Evolutionary conservation across 352 stramenopile genomes (phyloP), one percentile per base, ranked within the genome.

Genomic region (Globisporangium takayamanum): DNA sequence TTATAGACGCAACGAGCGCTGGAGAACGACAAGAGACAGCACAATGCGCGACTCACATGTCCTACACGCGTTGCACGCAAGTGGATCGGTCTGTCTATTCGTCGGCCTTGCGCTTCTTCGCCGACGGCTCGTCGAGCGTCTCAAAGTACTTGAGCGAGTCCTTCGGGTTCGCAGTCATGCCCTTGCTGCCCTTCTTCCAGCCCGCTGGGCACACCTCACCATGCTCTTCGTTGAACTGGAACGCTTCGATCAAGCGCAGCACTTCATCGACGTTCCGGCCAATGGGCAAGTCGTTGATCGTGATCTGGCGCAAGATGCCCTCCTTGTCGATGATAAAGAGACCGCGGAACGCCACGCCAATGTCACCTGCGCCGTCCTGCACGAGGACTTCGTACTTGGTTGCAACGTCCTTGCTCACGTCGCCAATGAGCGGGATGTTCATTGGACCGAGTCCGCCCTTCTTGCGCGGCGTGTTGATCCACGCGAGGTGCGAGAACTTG

Each of bases 311-410:
- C 47, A 95, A 58, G 10, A 88, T 70, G 39, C 87, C 89, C 62
- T 96, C 69, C 45, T 72, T 74, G 64, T 96, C 84, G 62, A 97
- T 97, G 66, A 97, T 96, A 59, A 97, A 97, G 20, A 96, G 72
- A 1, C 87, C 91, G 26, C 88, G 81, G 54, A 96, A 86, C 44
- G 90, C 73, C 28, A 92, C 84, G 49, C 89, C 89, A 10, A 67
- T 74, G 47, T 87, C 80, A 42, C 54, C 58, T 26, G 70, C 73
- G 33, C 73, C 79, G 41, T 86, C 80, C 49, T 87, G 57, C 47
- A 89, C 77, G 6, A 95, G 72, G 53, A 97, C 91, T 22, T 88
- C 84, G 65, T 97, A 97, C 62, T 89, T 83, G 33, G 59, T 73
- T 58, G 73, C 69, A 50, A 97, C 63, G 39, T 89, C 80, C 69